Evolutionary conservation across 2,329 filamentous ascomycete species (phyloP).

Genomic region (Xylaria multiplex): DNA sequence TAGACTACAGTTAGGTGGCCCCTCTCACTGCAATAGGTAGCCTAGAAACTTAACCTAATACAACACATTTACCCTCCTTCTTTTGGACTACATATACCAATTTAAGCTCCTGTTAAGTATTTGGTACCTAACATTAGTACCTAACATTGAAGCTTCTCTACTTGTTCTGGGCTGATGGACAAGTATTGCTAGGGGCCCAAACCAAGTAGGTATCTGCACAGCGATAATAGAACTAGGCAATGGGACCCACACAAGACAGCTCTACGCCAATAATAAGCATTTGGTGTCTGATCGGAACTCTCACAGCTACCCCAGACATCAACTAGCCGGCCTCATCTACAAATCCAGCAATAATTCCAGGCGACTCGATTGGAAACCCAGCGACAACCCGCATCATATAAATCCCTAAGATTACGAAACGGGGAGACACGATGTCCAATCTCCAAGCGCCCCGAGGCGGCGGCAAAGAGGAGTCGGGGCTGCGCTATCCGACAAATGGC

Average conservation of each 20-base stretch:
- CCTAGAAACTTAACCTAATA: no score
- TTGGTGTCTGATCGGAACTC: not conserved
- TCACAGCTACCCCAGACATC: not conserved
- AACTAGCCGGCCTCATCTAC: not conserved
- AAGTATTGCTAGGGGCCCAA: not conserved
- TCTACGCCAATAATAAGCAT: slow-evolving; percentile 3
- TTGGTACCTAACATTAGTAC: no score
- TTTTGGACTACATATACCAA: not conserved
- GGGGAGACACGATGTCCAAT: slow-evolving; percentile 58
- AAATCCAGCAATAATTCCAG: slow-evolving; percentile 3
- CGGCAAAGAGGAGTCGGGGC: slow-evolving; percentile 66
- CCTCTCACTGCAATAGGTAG: no score
- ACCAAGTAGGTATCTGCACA: not conserved
- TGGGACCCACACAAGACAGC: slow-evolving; percentile 14
- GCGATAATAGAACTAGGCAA: no score
- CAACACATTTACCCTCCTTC: no score
- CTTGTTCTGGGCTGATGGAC: not conserved
- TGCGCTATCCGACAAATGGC: slow-evolving; percentile 89
- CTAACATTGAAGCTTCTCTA: no score
- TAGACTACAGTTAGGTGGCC: not conserved
- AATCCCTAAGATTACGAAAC: no score
- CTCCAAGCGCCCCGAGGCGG: slow-evolving; percentile 58
- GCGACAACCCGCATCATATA: not conserved
- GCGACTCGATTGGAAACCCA: not conserved
- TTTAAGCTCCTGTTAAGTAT: not conserved